These are phyloP conservation scores for Cercospora sp. DNA, from an alignment of 2,329 filamentous ascomycete species.

Conservation along the genomic window DNA sequence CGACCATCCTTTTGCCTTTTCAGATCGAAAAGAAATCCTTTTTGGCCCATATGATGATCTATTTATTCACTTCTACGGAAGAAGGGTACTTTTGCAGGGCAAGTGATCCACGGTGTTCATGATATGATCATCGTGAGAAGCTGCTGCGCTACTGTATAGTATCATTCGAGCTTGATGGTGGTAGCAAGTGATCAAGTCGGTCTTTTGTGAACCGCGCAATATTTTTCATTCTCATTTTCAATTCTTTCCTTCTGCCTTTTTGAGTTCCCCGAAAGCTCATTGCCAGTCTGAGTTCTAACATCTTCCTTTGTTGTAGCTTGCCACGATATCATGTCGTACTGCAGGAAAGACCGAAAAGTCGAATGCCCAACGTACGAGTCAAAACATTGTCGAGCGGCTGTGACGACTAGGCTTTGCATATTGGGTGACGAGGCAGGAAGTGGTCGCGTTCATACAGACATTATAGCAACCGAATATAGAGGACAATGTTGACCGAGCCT, in stretches of 20 bases:
- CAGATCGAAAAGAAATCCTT: not conserved
- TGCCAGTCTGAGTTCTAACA: not conserved
- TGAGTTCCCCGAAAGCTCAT: not conserved
- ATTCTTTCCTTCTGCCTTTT: not conserved
- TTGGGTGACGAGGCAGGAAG: not conserved
- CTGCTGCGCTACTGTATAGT: not conserved
- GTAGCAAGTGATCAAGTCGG: not conserved
- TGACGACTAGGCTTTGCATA: not conserved
- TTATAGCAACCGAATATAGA: not conserved
- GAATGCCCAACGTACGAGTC: not conserved
- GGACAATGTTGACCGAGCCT: not conserved
- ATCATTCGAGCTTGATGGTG: not conserved
- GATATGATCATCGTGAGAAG: not conserved
- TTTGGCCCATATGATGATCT: no score
- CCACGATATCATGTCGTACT: not conserved
- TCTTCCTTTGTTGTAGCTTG: not conserved
- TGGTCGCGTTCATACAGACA: not conserved
- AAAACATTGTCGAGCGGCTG: not conserved
- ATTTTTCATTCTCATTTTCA: not conserved
- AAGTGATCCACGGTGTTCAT: not conserved
- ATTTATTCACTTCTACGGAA: not conserved
- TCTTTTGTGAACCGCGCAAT: not conserved
- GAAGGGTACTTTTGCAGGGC: not conserved
- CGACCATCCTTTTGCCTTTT: not conserved
- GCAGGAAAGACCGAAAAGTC: not conserved